Percentiles rank a stretch among this genome's conserved stretches.
These are phyloP conservation scores for Lithospermum erythrorhizon DNA, from an alignment of 257 asterid genomes.

Conservation along the genomic window DNA sequence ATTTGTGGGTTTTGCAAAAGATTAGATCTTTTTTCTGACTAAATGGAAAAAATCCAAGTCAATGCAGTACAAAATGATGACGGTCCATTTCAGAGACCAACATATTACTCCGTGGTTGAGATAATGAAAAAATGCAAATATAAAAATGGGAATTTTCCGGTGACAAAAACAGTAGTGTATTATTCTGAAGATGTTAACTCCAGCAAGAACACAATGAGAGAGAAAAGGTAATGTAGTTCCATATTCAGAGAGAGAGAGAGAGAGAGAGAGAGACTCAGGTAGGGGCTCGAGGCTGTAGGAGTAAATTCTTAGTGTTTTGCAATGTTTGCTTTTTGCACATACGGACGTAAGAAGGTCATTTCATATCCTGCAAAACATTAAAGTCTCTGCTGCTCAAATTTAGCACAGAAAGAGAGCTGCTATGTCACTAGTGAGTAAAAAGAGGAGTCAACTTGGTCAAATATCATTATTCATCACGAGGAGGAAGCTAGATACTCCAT, in stretches of 20 bases:
- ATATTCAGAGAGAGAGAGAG: background rate
- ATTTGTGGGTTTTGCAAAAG: conserved; percentile 10
- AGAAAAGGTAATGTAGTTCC: too few species aligned
- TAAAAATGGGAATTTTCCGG: too few species aligned
- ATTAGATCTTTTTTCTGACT: too few species aligned
- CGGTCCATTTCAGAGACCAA: too few species aligned
- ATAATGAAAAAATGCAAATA: too few species aligned
- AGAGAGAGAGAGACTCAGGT: conserved; percentile 16
- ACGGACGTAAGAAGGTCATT: background rate
- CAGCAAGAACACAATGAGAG: conserved; percentile 3
- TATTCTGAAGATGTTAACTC: background rate
- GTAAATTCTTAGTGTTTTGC: conserved; percentile 18
- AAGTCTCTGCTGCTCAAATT: conserved; percentile 6
- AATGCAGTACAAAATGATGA: too few species aligned
- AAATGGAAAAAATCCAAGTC: too few species aligned
- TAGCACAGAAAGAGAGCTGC: conserved; percentile 13
- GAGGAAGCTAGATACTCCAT: too few species aligned
- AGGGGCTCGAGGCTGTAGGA: conserved; percentile 69
- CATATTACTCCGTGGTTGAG: too few species aligned
- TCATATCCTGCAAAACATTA: background rate
- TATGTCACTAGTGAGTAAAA: conserved; percentile 39
- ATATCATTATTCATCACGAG: too few species aligned
- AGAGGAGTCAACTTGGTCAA: conserved; percentile 52
- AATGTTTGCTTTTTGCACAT: conserved; percentile 4
- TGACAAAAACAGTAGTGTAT: too few species aligned